Base-by-base conservation (phyloP, 768 basidiomycete genomes). In the Pisolithus marmoratus region DNA sequence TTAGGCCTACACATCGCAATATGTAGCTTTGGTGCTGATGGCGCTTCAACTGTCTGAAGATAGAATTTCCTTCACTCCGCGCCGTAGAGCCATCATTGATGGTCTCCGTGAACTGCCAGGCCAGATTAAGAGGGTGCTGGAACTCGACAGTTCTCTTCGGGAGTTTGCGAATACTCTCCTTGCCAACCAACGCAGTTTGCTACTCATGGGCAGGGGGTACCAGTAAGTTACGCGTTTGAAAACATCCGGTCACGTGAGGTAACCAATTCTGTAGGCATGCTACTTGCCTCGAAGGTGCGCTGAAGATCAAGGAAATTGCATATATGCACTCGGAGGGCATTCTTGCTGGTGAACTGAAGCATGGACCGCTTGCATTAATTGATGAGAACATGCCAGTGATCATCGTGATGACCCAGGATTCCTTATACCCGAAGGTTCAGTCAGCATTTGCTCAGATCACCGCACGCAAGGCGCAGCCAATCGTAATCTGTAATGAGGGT, bases 241-340 rank as follows among this genome's bases (percentile, higher is more conserved):
- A 8, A 26, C 17, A 5, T 2, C 34, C 19, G 24, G 24, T n/a
- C 3, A 27, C 7, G 23, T 17, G 15, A 14, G 23, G 19, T 65
- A 8, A 61, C 19, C 5, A 22, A 11, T 34, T 1, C 12, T 51
- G 1, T 34, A 86, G 85, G 69, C 83, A 95, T 60, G 96, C 96
- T 7, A 99, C 96, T 7, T 98, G 95, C 71, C 78, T 99, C 44
- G 96, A 99, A 70, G 96, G 94, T 51, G 96, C 96, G 7, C 74
- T 99, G 62, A 99, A 99, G 79, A 98, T 99, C 75, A 99, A 99
- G 76, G 96, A 98, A 77, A 94, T 97, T 69, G 90, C 89, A 51
- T 97, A 97, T 74, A 70, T 74, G 66, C 69, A 68, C 47, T 63
- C 63, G 15, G 61, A 65, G 77, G 88, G 89, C 66, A 97, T 98